A percentile compares a stretch with the other conserved stretches of the same genome.
Evolutionary conservation across 139 green algal species (phyloP).

Genomic region (Chlamydomonas schloesseri): DNA sequence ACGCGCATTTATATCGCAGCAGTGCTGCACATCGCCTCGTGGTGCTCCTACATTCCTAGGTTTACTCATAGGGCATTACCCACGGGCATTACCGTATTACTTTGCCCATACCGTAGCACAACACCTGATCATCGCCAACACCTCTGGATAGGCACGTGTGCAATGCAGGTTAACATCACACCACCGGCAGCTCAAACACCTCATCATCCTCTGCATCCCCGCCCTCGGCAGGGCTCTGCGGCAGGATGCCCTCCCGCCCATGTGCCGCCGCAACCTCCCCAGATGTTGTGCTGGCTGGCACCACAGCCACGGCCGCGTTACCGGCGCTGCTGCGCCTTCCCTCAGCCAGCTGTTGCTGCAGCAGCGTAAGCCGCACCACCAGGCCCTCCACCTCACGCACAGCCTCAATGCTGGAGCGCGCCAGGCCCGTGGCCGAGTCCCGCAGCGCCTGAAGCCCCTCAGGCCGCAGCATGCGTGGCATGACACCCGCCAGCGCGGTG

Average conservation of each 20-base stretch:
- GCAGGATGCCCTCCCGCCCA: no score
- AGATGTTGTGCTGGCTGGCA: not conserved
- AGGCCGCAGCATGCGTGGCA: not conserved
- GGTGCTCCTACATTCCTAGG: no score
- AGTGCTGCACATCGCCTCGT: no score
- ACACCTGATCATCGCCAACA: no score
- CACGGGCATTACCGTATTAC: no score
- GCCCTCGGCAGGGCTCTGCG: no score
- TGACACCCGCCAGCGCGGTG: not conserved
- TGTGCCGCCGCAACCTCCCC: no score
- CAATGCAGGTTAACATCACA: not conserved
- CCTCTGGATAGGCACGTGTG: no score
- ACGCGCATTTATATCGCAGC: no score
- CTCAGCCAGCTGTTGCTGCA: conserved; percentile 34
- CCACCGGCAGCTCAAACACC: not conserved
- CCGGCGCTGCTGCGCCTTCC: not conserved
- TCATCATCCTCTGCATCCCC: not conserved
- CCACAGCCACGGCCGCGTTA: not conserved
- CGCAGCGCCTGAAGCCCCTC: conserved; percentile 16
- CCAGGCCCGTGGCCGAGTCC: conserved; percentile 8
- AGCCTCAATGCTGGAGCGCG: conserved; percentile 7
- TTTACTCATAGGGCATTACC: no score
- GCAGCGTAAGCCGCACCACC: conserved; percentile 21
- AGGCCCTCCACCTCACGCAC: conserved; percentile 40
- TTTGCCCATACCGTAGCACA: no score